These are phyloP conservation scores for Phytophthora pluvialis DNA, from an alignment of 352 stramenopile species.

Conservation along the genomic window DNA sequence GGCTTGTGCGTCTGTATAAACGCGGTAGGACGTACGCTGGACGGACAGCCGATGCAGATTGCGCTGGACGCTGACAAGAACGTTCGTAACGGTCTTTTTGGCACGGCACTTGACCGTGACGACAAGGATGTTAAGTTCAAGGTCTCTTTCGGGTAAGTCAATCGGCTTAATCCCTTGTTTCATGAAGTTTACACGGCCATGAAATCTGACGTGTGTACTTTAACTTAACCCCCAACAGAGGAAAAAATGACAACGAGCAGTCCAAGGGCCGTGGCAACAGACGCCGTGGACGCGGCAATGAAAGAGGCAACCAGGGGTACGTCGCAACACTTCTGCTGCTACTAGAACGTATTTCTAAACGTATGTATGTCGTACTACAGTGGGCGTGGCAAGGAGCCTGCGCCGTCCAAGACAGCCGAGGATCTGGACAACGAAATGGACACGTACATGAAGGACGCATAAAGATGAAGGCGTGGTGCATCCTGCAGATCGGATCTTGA, in stretches of 20 bases:
- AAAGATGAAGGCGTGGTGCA: conserved; percentile 32
- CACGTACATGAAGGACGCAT: conserved; percentile 87
- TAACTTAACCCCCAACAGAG: conserved; percentile 15
- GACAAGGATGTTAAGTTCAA: conserved; percentile 82
- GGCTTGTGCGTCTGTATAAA: neutral
- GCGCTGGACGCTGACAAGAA: conserved; percentile 72
- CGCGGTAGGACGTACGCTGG: conserved; percentile 67
- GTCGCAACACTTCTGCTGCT: conserved; percentile 4
- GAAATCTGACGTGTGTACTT: conserved; percentile 10
- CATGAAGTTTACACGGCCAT: neutral
- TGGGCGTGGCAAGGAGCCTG: conserved; percentile 44
- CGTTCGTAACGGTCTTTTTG: conserved; percentile 80
- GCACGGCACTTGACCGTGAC: conserved; percentile 66
- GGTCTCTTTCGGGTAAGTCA: conserved; percentile 72
- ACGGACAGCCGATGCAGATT: conserved; percentile 81
- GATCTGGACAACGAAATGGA: conserved; percentile 90
- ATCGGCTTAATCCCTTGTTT: neutral
- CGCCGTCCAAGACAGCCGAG: conserved; percentile 53
- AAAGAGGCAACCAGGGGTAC: conserved; percentile 29
- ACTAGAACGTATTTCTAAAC: conserved; percentile 4
- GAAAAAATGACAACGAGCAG: conserved; percentile 40
- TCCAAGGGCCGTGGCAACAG: conserved; percentile 50
- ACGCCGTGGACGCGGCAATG: conserved; percentile 48
- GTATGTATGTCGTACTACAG: conserved; percentile 11
- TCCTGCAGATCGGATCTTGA: conserved; percentile 24